Conservation (phyloP, 345 rosid genomes). For the Sonneratia alba region DNA sequence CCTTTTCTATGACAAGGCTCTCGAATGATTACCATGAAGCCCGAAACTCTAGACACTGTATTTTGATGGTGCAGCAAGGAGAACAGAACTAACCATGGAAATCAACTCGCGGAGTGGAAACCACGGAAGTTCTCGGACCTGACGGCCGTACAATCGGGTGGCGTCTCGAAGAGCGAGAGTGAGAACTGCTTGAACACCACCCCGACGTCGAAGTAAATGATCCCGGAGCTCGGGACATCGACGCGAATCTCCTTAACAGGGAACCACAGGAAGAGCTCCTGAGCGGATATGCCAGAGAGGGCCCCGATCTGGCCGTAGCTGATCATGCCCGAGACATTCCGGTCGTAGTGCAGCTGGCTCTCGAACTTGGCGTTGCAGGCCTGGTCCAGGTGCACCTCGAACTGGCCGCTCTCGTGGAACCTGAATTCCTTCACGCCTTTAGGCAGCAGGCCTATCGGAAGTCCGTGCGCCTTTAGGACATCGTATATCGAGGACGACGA, state of each 20-base stretch:
- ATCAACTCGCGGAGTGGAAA: conserved; percentile 3
- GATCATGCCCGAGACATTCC: conserved; percentile 58
- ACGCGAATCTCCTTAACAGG: conserved; percentile 76
- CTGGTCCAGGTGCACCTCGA: conserved; percentile 62
- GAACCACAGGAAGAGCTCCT: conserved; percentile 85
- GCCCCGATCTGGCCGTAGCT: conserved; percentile 47
- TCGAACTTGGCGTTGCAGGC: conserved; percentile 88
- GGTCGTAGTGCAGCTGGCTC: conserved; percentile 70
- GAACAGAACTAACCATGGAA: conserved; percentile 23
- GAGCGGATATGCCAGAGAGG: conserved; percentile 68
- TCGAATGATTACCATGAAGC: neutral
- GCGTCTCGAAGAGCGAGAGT: conserved; percentile 74
- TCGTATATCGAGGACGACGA: conserved; percentile 42
- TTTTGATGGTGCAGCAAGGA: neutral
- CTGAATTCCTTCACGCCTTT: conserved; percentile 54
- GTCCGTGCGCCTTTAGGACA: conserved; percentile 43
- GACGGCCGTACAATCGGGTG: conserved; percentile 58
- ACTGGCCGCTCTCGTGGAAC: conserved; percentile 44
- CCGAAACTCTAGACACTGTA: neutral
- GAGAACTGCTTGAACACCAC: conserved; percentile 78
- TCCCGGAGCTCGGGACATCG: conserved; percentile 78
- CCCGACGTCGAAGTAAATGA: conserved; percentile 83
- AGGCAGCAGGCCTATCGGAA: conserved; percentile 78
- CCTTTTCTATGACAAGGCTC: neutral
- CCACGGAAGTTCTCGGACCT: conserved; percentile 11